Evolutionary conservation across 768 basidiomycete genomes (phyloP).

Genomic region (Mycena maculata): DNA sequence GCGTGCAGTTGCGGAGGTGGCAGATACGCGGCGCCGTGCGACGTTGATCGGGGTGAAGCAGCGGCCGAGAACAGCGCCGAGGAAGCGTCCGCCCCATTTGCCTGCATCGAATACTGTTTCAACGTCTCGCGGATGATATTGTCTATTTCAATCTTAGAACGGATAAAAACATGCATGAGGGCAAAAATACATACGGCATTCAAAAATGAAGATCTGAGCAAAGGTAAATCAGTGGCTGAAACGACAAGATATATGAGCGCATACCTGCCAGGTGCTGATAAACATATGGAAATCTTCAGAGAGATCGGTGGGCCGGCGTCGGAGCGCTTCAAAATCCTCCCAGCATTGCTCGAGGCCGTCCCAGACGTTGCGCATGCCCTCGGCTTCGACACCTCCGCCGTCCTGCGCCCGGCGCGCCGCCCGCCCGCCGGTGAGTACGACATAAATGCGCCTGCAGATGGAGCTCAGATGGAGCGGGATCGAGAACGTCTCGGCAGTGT

Average conservation of each 20-base stretch:
- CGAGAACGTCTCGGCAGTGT: constrained; percentile 70
- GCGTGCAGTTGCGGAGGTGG: constrained; percentile 59
- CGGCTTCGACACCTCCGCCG: constrained; percentile 67
- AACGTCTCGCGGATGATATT: constrained; percentile 90
- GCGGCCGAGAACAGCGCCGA: constrained; percentile 53
- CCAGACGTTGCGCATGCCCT: constrained; percentile 85
- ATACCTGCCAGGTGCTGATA: constrained; percentile 88
- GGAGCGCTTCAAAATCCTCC: constrained; percentile 82
- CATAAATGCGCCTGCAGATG: constrained; percentile 83
- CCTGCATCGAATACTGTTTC: constrained; percentile 62
- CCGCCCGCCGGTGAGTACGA: constrained; percentile 80
- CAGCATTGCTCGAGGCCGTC: constrained; percentile 82
- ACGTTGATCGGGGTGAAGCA: constrained; percentile 61
- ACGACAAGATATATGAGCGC: constrained; percentile 33
- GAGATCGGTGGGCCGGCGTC: constrained; percentile 47
- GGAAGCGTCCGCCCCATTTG: constrained; percentile 39
- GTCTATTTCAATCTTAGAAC: constrained; percentile 54
- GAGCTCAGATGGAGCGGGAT: constrained; percentile 80
- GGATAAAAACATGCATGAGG: neutral
- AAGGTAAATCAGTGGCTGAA: constrained; percentile 32
- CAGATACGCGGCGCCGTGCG: constrained; percentile 60
- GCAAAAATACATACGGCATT: constrained; percentile 72
- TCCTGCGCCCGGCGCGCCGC: constrained; percentile 70
- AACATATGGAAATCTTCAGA: constrained; percentile 66
- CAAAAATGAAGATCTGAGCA: constrained; percentile 86